Base-by-base conservation (phyloP, 192 early-diverging fungal species). In the Coemansia guatemalensis region DNA sequence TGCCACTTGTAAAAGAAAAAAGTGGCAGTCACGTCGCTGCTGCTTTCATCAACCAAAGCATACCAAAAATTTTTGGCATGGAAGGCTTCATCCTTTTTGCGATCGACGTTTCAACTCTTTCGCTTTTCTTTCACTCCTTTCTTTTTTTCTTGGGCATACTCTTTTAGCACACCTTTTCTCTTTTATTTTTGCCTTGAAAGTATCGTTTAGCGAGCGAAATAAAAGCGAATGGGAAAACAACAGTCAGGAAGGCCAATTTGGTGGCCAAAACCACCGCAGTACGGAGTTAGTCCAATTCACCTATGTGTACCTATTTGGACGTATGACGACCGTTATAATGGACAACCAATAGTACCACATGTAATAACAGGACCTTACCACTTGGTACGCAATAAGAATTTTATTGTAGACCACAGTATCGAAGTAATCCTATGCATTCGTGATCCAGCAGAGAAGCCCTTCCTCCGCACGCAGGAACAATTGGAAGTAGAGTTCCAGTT, bases 281-380 rank as follows among this genome's bases (percentile, higher is more conserved):
- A 58, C 25, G 65, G 71, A 27, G 27, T 47, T 4, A 32, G 18
- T 5, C 77, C 77, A 22, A 74, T 80, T 48, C 48, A 67, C 35
- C 53, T 74, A 6, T 65, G 56, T 32, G 71, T 68, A 1, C 71
- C 77, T 0, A 29, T 35, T 8, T 80, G 77, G 77, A 41, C 53
- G 18, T 67, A 80, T 62, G 68, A 74, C 21, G 77, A 80, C 61
- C 60, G 77, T 20, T 74, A 80, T 54, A 35, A 12, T 18, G 71
- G 67, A 5, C 77, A 80, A 32, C 60, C 77, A 11, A 67, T 80
- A n/a, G 44, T 80, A 4, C 77, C 64, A 18, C 61, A 74, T 29
- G 68, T 97, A 14, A 88, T 84, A 33, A 85, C 94, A 1, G 95
- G 95, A 0, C 95, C 95, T 7, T 92, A 89, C 74, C 83, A 85